Evolutionary conservation across 2,329 filamentous ascomycete genomes (phyloP), one percentile per base, ranked within the genome.

Genomic region (Arthroderma sp.): DNA sequence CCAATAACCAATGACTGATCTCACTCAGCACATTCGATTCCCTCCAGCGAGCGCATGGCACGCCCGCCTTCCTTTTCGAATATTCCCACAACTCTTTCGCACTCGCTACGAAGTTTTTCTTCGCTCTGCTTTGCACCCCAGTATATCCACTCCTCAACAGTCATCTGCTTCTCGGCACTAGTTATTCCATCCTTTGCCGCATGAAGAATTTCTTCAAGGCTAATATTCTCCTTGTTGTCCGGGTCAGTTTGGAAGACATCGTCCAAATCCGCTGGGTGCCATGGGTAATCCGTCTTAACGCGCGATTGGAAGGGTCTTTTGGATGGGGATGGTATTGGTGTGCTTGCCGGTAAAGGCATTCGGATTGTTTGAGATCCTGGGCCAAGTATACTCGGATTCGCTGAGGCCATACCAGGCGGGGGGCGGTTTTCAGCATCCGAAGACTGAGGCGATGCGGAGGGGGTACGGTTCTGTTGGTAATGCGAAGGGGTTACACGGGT

Each of bases 141-240:
- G 47, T 80, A 71, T 34, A 98, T 83, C 86, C 89, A 98, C 62
- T 95, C 80, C 61, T 94, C 86, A 0, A 96, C 85, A 4, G 80
- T 89, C 88, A 98, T 94, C 33, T 74, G 71, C 68, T 83, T 87
- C 67, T 96, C 91, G 0, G 80, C 76, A 43, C 74, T 83, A 2
- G 76, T 81, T 43, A 98, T 65, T 9, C 75, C 75, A 0, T 71
- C 71, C 8, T 76, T 78, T 34, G 72, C 68, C 8, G 57, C 61
- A 45, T 68, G 70, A 10, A 81, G 59, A 28, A 77, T 65, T 6
- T 65, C 62, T 11, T 67, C 66, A 1, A 68, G 56, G 50, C 63
- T 66, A 0, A 64, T 62, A 45, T 76, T 78, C 52, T 80, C 73
- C 52, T 63, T 59, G 41, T 65, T 61, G 39, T 50, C 59, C 36